Conservation (phyloP, 768 basidiomycete genomes). For the Naganishia vishniacii region DNA sequence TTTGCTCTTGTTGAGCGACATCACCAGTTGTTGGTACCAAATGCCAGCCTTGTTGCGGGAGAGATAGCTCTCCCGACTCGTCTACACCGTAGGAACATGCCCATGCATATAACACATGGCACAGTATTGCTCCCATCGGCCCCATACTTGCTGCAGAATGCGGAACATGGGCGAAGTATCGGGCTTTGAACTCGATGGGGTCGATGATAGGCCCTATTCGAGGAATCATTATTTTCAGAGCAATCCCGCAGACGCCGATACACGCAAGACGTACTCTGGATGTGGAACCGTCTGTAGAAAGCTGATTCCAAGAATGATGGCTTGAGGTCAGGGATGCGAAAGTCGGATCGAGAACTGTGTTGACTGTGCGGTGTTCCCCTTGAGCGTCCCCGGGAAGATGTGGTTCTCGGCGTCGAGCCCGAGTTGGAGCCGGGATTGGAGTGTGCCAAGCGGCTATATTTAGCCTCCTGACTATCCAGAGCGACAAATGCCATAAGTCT, state of each 20-base stretch:
- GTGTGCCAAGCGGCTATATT: not conserved
- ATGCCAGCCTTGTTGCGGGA: constrained; percentile 36
- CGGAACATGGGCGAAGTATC: constrained; percentile 50
- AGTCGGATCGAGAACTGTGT: not conserved
- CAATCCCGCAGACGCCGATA: not conserved
- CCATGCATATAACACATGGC: constrained; percentile 78
- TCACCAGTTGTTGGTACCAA: constrained; percentile 22
- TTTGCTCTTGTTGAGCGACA: not conserved
- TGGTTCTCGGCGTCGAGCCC: constrained; percentile 57
- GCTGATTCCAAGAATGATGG: constrained; percentile 74
- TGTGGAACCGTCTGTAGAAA: constrained; percentile 76
- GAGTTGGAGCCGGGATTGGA: not conserved
- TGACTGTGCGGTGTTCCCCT: constrained; percentile 38
- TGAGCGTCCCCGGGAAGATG: constrained; percentile 79
- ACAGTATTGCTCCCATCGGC: constrained; percentile 69
- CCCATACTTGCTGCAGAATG: constrained; percentile 59
- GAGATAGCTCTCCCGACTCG: constrained; percentile 62
- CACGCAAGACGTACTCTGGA: constrained; percentile 64
- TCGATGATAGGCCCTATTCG: constrained; percentile 75
- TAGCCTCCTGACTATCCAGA: not conserved
- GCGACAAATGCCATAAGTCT: not conserved
- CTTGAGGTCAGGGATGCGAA: constrained; percentile 63
- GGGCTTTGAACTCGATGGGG: constrained; percentile 67
- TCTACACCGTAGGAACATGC: constrained; percentile 83
- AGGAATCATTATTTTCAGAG: not conserved